Evolutionary conservation across 495 filamentous ascomycete species (phyloP).

Genomic region (Diplogelasinospora grovesii): DNA sequence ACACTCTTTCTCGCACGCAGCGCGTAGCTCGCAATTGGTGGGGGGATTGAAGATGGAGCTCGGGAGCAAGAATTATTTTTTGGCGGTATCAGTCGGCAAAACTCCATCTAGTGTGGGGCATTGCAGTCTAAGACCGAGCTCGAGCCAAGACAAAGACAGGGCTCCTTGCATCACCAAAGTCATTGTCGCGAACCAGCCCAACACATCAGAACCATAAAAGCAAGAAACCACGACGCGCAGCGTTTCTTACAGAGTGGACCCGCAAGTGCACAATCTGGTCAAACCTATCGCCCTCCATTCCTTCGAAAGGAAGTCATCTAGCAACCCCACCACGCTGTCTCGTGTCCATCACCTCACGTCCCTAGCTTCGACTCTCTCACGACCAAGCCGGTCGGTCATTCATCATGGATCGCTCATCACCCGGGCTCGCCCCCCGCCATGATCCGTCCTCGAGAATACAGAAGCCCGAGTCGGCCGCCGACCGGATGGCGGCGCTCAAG

Average conservation of each 20-base stretch:
- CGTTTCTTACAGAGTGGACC: too few species aligned
- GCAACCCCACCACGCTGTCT: neutral
- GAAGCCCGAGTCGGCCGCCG: constrained; percentile 48
- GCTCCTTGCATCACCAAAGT: too few species aligned
- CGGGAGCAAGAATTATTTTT: constrained; percentile 30
- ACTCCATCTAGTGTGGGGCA: constrained; percentile 13
- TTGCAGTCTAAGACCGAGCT: too few species aligned
- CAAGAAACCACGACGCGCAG: too few species aligned
- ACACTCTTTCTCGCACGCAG: too few species aligned
- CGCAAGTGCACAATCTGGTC: too few species aligned
- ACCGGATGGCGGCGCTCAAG: constrained; percentile 62
- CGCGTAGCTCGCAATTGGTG: constrained; percentile 19
- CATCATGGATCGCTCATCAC: constrained; percentile 40
- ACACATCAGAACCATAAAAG: too few species aligned
- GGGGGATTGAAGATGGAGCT: constrained; percentile 20
- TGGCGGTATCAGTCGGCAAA: constrained; percentile 29
- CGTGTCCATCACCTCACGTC: neutral
- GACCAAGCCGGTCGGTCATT: too few species aligned
- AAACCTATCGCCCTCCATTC: too few species aligned
- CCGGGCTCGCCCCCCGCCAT: constrained; percentile 46
- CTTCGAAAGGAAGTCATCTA: too few species aligned
- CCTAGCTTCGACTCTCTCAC: neutral
- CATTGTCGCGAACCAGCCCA: too few species aligned
- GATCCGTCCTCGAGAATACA: constrained; percentile 43
- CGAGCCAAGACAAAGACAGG: too few species aligned